Evolutionary conservation across 1,139 yeast species (phyloP).

Genomic region (Saccharomycopsis crataegensis): DNA sequence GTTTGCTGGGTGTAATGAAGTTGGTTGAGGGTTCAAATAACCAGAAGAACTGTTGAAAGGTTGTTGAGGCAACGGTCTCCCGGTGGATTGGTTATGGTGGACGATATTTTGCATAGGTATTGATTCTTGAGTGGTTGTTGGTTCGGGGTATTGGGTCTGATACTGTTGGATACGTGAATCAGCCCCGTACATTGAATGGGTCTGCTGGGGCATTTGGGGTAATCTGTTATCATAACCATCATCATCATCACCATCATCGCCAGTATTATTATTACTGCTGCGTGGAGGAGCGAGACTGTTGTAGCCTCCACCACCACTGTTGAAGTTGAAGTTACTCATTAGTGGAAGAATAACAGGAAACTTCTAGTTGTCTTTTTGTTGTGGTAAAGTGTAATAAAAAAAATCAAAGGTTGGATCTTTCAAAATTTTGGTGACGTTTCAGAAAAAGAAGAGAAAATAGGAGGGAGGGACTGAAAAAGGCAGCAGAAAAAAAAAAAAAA

Average conservation of each 20-base stretch:
- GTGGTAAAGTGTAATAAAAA: too few relatives aligned
- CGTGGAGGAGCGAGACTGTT: not conserved
- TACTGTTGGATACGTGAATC: not conserved
- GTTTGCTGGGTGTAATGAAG: too few relatives aligned
- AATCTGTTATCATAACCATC: not conserved
- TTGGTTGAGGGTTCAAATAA: not conserved
- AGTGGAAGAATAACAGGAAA: too few relatives aligned
- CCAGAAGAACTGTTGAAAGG: not conserved
- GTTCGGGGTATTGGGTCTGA: not conserved
- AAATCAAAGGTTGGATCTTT: too few relatives aligned
- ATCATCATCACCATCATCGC: not conserved
- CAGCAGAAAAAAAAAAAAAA: too few relatives aligned
- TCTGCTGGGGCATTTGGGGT: slow-evolving; percentile 13
- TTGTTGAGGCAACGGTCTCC: slow-evolving; percentile 1
- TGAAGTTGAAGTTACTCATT: too few relatives aligned
- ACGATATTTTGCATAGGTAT: not conserved
- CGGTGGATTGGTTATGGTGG: not conserved
- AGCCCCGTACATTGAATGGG: slow-evolving; percentile 2
- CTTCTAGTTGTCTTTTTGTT: too few relatives aligned
- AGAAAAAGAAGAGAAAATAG: too few relatives aligned
- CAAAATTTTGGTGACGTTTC: too few relatives aligned
- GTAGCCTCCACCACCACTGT: not conserved
- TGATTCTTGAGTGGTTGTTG: not conserved
- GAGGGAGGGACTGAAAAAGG: too few relatives aligned
- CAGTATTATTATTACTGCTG: too few relatives aligned